Evolutionary conservation across 2,329 filamentous ascomycete genomes (phyloP), one percentile per base, ranked within the genome.

Genomic region (Myrmaecium sp.): DNA sequence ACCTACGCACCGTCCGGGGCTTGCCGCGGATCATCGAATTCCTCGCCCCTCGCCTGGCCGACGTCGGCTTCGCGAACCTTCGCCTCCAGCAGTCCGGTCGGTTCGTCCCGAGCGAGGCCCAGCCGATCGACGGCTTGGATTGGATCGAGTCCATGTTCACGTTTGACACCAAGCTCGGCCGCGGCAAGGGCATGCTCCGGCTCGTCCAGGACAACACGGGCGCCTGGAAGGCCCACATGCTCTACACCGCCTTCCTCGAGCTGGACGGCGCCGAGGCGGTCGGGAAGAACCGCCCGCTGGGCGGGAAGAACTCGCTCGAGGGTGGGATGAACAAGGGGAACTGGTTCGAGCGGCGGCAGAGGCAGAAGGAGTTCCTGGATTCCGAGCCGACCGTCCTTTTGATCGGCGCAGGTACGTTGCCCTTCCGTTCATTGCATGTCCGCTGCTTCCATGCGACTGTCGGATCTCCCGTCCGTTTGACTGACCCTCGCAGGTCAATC

Each of bases 241-340:
- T 79, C 0, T 77, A 69, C 39, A 78, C 74, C 0, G 54, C 58
- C 0, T 49, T 80, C 4, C 41, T 57, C 2, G 59, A 64, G 19
- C 35, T 80, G 4, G 62, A 54, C 4, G 66, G 61, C 0, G 48
- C 60, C 26, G 62, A 70, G 31, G 68, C 37, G 0, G 41, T 57
- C 1, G 54, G 58, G 2, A 39, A 38, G 1, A 55, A 54, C 4
- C 55, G 74, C 15, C 60, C 67, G 0, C 51, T 52, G 12, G 74
- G 74, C 0, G 68, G 64, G 1, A 63, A 62, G 40, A 77, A 76
- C 37, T 78, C 72, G 65, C 49, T 58, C 4, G 66, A 74, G 33
- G 55, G 54, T 25, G 57, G 69, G 7, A 50, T 42, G 1, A 48
- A 51, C 0, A 62, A 67, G 14, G 40, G 41, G 0, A 56, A 67